Percentiles rank a stretch among this genome's conserved stretches.
Evolutionary conservation across 768 basidiomycete genomes (phyloP).

Genomic region (Suillus cothurnatus): DNA sequence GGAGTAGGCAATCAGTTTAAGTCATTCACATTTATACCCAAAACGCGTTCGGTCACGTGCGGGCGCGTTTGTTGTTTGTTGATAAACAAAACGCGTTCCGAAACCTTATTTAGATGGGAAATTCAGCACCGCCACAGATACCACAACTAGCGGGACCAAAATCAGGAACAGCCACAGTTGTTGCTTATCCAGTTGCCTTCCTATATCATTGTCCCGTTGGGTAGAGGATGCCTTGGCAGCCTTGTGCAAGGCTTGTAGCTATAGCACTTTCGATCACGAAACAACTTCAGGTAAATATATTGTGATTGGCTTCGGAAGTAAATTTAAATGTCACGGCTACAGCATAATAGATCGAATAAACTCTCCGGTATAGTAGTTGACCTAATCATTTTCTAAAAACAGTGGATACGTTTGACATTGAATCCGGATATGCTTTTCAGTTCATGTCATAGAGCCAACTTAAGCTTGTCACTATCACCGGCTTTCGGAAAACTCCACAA

Average conservation of each 20-base stretch:
- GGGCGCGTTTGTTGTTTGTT: conserved; percentile 13
- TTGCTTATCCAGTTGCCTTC: neutral
- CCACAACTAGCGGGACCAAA: neutral
- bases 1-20: conserved; percentile 1
- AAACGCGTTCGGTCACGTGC: conserved; percentile 14
- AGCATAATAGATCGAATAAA: neutral
- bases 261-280: neutral
- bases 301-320: neutral
- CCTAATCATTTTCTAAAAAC: neutral
- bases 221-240: neutral
- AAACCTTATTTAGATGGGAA: conserved; percentile 12
- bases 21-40: conserved; percentile 6
- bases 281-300: neutral
- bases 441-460: neutral
- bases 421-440: neutral
- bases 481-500: neutral
- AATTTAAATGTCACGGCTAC: neutral
- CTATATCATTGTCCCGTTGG: neutral
- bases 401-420: neutral
- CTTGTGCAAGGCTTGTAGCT: too few relatives aligned
- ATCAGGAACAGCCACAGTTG: neutral
- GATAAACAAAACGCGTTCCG: conserved; percentile 8
- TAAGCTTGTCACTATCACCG: neutral
- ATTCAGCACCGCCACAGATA: conserved; percentile 15
- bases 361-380: neutral